Conservation (phyloP, 2,329 filamentous ascomycete species). For the Aspergillus sojae region DNA sequence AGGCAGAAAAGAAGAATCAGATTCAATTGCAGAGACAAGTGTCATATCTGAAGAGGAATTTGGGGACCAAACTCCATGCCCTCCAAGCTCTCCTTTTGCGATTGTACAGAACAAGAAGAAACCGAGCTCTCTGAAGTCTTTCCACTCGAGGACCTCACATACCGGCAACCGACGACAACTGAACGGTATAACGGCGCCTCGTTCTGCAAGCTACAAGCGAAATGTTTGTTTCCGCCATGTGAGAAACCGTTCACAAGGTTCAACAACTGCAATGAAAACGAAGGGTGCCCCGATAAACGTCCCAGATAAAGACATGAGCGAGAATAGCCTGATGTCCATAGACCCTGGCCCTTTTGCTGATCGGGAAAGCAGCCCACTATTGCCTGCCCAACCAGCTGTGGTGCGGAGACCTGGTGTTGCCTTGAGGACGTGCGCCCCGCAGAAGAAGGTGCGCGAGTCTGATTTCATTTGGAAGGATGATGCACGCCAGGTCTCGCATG, state of each 20-base stretch:
- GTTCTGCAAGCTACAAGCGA: slow-evolving; percentile 59
- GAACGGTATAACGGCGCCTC: slow-evolving; percentile 39
- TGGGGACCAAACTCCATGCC: slow-evolving; percentile 12
- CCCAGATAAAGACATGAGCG: slow-evolving; percentile 28
- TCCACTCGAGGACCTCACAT: slow-evolving; percentile 52
- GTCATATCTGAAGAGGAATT: slow-evolving; percentile 25
- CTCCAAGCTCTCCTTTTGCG: slow-evolving; percentile 33
- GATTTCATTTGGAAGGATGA: slow-evolving; percentile 70
- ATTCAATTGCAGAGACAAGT: slow-evolving; percentile 19
- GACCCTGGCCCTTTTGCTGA: slow-evolving; percentile 25
- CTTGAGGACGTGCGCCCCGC: slow-evolving; percentile 37
- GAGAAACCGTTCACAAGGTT: slow-evolving; percentile 43
- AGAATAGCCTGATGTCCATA: slow-evolving; percentile 25
- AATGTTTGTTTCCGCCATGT: slow-evolving; percentile 66
- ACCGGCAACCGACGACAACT: slow-evolving; percentile 48
- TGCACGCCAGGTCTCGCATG: slow-evolving; percentile 78
- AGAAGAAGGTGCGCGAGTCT: slow-evolving; percentile 43
- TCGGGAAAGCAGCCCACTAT: slow-evolving; percentile 39
- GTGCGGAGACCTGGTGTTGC: slow-evolving; percentile 37
- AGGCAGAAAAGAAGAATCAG: slow-evolving; percentile 7
- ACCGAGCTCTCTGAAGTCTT: slow-evolving; percentile 39
- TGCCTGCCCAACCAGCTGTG: slow-evolving; percentile 44
- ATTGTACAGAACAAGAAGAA: slow-evolving; percentile 37
- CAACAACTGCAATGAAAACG: slow-evolving; percentile 22
- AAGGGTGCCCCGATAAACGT: slow-evolving; percentile 20